Percentiles rank a stretch among this genome's conserved stretches.
Conservation (phyloP, 192 early-diverging fungal species). For the Allomyces macrogynus region DNA sequence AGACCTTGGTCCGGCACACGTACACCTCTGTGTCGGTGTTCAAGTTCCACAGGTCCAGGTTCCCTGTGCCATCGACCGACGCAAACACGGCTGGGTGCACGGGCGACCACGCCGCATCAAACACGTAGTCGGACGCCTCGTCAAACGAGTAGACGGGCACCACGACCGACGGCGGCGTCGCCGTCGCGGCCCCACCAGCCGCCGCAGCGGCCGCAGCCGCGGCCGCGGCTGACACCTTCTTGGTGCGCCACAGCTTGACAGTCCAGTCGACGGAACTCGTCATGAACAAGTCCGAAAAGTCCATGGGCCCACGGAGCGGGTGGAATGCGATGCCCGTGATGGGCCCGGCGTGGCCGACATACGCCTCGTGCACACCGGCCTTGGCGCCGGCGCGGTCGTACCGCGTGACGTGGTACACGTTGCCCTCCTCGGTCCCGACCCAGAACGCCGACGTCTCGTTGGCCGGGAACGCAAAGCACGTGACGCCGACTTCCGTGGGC, state of each 20-base stretch:
- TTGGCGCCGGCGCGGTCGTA: slow-evolving; percentile 91
- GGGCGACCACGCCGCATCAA: slow-evolving; percentile 94
- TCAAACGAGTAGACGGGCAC: slow-evolving; percentile 72
- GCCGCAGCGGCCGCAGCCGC: not conserved
- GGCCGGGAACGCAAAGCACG: slow-evolving; percentile 72
- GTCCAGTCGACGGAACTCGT: slow-evolving; percentile 94
- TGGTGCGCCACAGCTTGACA: slow-evolving; percentile 80
- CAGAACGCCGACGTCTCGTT: slow-evolving; percentile 83
- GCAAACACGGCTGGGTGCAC: slow-evolving; percentile 88
- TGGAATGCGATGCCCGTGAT: slow-evolving; percentile 85
- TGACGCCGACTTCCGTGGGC: slow-evolving; percentile 86
- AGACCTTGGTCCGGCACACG: slow-evolving; percentile 9
- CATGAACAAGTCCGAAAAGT: slow-evolving; percentile 81
- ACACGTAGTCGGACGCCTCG: slow-evolving; percentile 85
- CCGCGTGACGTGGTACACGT: slow-evolving; percentile 81
- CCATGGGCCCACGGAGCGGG: slow-evolving; percentile 50
- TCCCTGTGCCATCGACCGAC: slow-evolving; percentile 71
- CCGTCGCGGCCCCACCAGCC: slow-evolving; percentile 5
- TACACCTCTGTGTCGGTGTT: slow-evolving; percentile 70
- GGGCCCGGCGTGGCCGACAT: slow-evolving; percentile 70
- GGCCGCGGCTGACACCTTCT: slow-evolving; percentile 20
- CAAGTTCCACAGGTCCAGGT: slow-evolving; percentile 83
- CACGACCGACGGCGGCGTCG: slow-evolving; percentile 18
- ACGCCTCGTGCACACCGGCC: slow-evolving; percentile 85
- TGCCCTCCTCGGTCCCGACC: slow-evolving; percentile 92